phyloP scores from a whole-genome alignment of 2,329 filamentous ascomycete genomes.

The Penicillium janthinellum region DNA sequence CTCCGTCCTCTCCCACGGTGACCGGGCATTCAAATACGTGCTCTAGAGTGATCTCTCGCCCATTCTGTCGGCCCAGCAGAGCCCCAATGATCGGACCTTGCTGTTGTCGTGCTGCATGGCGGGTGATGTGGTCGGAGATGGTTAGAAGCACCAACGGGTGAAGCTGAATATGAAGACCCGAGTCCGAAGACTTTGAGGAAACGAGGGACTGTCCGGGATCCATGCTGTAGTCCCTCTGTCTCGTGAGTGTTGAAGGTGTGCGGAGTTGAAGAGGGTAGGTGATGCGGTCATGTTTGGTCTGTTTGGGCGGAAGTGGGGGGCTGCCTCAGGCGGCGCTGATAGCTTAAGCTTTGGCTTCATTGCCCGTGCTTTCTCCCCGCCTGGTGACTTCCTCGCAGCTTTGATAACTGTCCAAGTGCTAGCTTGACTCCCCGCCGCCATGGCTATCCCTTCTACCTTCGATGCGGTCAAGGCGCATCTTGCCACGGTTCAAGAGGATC shows the following conservation, averaged over 20 bases:
- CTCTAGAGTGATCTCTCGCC: conserved; percentile 86
- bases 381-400: neutral
- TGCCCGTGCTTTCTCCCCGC: conserved; percentile 26
- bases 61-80: conserved; percentile 88
- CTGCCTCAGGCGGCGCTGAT: conserved; percentile 9
- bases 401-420: neutral
- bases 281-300: conserved; percentile 32
- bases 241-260: conserved; percentile 1
- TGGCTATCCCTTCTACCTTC: conserved; percentile 41
- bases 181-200: conserved; percentile 70
- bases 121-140: conserved; percentile 94
- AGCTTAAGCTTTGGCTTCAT: conserved; percentile 12
- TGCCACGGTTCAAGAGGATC: conserved; percentile 46
- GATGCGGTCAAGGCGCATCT: conserved; percentile 46
- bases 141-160: conserved; percentile 94
- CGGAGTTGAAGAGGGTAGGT: conserved; percentile 11
- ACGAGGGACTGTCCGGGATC: conserved; percentile 59
- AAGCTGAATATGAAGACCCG: conserved; percentile 75
- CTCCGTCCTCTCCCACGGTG: conserved; percentile 52
- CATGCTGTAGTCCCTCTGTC: conserved; percentile 46
- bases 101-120: conserved; percentile 78
- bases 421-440: conserved; percentile 15
- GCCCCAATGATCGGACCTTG: conserved; percentile 78
- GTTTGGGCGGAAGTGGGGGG: conserved; percentile 27
- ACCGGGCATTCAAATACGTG: conserved; percentile 85